Conservation (phyloP, 179 eudicot species). For the Sideroxylon spinosum region DNA sequence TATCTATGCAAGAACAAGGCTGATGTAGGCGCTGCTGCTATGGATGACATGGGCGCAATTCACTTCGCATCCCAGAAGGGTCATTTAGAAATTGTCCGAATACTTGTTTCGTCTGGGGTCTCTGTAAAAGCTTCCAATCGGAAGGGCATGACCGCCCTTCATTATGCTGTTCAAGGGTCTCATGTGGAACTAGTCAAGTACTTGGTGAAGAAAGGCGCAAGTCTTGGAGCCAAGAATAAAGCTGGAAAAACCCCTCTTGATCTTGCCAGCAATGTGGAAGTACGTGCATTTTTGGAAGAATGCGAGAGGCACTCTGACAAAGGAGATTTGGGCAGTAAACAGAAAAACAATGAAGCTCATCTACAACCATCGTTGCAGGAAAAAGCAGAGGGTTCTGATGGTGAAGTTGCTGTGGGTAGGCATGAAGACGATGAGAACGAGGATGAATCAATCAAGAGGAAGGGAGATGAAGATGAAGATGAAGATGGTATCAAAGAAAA, state of each 20-base stretch:
- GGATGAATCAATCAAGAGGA: slow-evolving; percentile 51
- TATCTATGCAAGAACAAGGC: slow-evolving; percentile 86
- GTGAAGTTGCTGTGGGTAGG: slow-evolving; percentile 9
- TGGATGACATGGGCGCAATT: slow-evolving; percentile 94
- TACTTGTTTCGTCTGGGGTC: slow-evolving; percentile 61
- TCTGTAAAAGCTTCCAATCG: slow-evolving; percentile 68
- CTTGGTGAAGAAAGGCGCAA: slow-evolving; percentile 73
- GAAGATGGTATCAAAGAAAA: slow-evolving; percentile 16
- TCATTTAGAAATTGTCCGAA: slow-evolving; percentile 67
- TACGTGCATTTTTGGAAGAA: slow-evolving; percentile 49
- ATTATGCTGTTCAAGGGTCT: slow-evolving; percentile 91
- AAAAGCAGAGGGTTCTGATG: slow-evolving; percentile 21
- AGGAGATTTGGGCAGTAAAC: slow-evolving; percentile 24
- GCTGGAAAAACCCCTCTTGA: slow-evolving; percentile 78
- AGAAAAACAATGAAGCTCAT: slow-evolving; percentile 31
- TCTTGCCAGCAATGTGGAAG: slow-evolving; percentile 70
- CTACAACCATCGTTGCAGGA: slow-evolving; percentile 15
- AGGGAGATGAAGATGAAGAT: slow-evolving; percentile 34
- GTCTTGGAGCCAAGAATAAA: slow-evolving; percentile 54
- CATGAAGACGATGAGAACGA: slow-evolving; percentile 23
- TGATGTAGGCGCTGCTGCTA: slow-evolving; percentile 89
- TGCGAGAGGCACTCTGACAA: slow-evolving; percentile 30
- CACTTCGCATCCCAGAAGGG: slow-evolving; percentile 97
- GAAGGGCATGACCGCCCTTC: slow-evolving; percentile 90
- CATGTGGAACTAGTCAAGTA: slow-evolving; percentile 68